Base-by-base conservation (phyloP, 805 yeast species). In the Jamesozyma jinghongensis region DNA sequence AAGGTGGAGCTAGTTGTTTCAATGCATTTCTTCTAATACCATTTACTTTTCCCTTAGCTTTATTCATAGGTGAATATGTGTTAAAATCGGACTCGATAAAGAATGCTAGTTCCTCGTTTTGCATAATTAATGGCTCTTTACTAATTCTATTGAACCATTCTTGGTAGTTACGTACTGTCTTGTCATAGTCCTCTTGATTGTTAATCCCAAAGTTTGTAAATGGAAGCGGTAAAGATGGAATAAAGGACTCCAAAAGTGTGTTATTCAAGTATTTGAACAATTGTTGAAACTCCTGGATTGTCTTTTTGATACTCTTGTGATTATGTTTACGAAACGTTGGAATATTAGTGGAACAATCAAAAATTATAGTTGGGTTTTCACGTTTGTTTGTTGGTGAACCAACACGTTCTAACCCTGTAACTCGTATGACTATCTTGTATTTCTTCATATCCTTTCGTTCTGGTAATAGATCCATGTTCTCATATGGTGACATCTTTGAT, bases 1-100 rank as follows among this genome's bases (percentile, higher is more conserved):
- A 85, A 1, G 98, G 98, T 2, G 94, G 85, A 32, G 84, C 81
- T 34, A 88, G 71, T 59, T 92, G 98, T 60, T 92, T 92, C 54
- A 92, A 70, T 2, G 97, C 87, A 60, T 84, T 85, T 38, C 98
- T 75, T 47, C 80, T 78, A 19, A 92, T 60, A 0, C 97, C 98
- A 13, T 94, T 78, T 1, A 96, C 94, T 37, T 79, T 79, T 26
- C 79, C 72, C 6, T 10, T 66, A 2, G 34, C 22, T 51, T 76
- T 73, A 47, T 77, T 80, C 11, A 67, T 59, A 3, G 74, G 73
- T 4, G 65, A 53, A 45, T 70, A 70, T 1, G 67, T 55, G 10
- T 75, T 75, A 50, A 77, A 80, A 55, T 84, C 92, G 48, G 82
- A 75, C 53, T 85, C 94, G 29, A 85, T 71, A 56, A 92, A 90